phyloP scores from a whole-genome alignment of 116 monocot genomes.

The Trichopus zeylanicus region DNA sequence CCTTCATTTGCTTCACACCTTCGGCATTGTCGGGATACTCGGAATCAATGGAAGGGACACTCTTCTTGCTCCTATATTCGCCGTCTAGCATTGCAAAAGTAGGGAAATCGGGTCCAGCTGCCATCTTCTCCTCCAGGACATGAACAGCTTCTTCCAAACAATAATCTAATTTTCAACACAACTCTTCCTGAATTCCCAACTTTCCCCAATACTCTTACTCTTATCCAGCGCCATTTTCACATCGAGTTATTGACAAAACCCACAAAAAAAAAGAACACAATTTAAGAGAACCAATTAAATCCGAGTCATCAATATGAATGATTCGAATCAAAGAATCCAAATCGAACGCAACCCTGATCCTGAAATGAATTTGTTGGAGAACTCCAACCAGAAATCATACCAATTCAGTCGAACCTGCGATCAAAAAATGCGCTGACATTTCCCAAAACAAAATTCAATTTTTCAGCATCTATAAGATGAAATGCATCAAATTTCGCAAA shows the following conservation, averaged over 20 bases:
- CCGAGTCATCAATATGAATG: too few relatives aligned
- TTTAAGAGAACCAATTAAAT: background rate
- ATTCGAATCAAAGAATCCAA: too few relatives aligned
- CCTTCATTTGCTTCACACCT: constrained; percentile 13
- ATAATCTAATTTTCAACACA: background rate
- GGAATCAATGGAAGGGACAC: constrained; percentile 5
- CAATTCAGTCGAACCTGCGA: too few relatives aligned
- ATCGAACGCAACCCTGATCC: too few relatives aligned
- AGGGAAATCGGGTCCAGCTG: constrained; percentile 8
- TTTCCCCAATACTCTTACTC: background rate
- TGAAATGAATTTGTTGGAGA: background rate
- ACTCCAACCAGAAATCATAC: background rate
- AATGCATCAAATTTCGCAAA: background rate
- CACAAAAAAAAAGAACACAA: background rate
- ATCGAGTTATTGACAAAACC: background rate
- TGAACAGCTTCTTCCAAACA: background rate
- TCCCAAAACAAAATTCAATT: background rate
- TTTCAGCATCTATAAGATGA: background rate
- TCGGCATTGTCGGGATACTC: constrained; percentile 22
- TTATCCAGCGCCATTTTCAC: background rate
- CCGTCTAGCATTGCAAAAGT: constrained; percentile 23
- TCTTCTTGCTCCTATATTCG: constrained; percentile 14
- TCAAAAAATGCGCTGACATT: too few relatives aligned
- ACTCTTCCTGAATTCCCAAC: background rate
- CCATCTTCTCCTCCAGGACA: constrained; percentile 7